Evolutionary conservation across 441 rosid species (phyloP).

Genomic region (Melastoma candidum): DNA sequence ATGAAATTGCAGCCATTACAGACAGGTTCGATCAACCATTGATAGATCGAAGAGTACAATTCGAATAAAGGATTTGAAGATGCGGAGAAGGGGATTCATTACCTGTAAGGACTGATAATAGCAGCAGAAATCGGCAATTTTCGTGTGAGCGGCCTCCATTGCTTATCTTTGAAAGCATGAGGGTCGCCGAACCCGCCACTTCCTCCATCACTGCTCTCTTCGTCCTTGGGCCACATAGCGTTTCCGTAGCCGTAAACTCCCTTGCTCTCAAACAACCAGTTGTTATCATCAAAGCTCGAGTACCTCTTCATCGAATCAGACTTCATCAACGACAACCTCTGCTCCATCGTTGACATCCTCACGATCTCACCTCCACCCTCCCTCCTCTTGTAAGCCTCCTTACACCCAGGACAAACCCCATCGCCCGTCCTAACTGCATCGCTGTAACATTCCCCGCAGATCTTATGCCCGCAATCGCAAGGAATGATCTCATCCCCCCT

Average conservation of each 20-base stretch:
- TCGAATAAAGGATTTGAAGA: too few species aligned
- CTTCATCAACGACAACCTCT: slow-evolving; percentile 64
- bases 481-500: slow-evolving; percentile 23
- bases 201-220: slow-evolving; percentile 50
- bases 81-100: neutral
- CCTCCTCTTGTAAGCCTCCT: slow-evolving; percentile 51
- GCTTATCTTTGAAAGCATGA: slow-evolving; percentile 7
- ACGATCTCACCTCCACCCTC: slow-evolving; percentile 27
- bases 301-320: slow-evolving; percentile 35
- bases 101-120: slow-evolving; percentile 65
- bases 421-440: slow-evolving; percentile 49
- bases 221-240: slow-evolving; percentile 89
- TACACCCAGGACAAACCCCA: slow-evolving; percentile 71
- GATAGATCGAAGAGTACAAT: too few species aligned
- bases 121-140: slow-evolving; percentile 65
- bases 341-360: slow-evolving; percentile 45
- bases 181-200: slow-evolving; percentile 64
- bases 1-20: neutral
- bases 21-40: too few species aligned
- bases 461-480: slow-evolving; percentile 65
- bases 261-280: slow-evolving; percentile 91
- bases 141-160: slow-evolving; percentile 70
- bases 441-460: slow-evolving; percentile 64
- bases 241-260: slow-evolving; percentile 89
- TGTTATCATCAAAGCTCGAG: slow-evolving; percentile 63